These are phyloP conservation scores for Melampsora americana DNA, from an alignment of 1,284 basidiomycete genomes.

Conservation along the genomic window DNA sequence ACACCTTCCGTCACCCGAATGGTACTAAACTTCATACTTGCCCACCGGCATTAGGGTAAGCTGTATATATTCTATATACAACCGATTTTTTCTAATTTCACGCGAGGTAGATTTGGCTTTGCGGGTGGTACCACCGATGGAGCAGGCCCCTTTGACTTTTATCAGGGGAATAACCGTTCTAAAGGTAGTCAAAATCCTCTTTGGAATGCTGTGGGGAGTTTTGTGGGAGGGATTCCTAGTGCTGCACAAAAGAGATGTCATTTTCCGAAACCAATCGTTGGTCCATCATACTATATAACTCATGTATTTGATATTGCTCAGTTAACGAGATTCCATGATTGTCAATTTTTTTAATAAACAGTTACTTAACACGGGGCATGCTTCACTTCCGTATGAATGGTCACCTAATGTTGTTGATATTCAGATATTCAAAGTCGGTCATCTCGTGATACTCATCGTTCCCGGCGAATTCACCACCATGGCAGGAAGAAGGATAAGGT, in stretches of 20 bases:
- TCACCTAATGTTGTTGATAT: slow-evolving; percentile 70
- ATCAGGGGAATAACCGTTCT: slow-evolving; percentile 70
- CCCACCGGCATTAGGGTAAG: slow-evolving; percentile 70
- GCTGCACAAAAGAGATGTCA: slow-evolving; percentile 69
- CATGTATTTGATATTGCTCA: background rate
- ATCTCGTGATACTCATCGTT: slow-evolving; percentile 71
- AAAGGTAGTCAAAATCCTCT: slow-evolving; percentile 65
- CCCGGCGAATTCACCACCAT: slow-evolving; percentile 68
- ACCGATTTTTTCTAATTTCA: slow-evolving; percentile 44
- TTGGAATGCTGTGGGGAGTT: slow-evolving; percentile 67
- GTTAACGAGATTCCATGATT: background rate
- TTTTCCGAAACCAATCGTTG: slow-evolving; percentile 71
- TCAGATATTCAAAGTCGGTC: slow-evolving; percentile 74
- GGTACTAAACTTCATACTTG: slow-evolving; percentile 63
- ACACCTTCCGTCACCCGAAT: slow-evolving; percentile 1
- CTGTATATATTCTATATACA: slow-evolving; percentile 10
- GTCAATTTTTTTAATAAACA: background rate
- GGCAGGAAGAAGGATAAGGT: slow-evolving; percentile 59
- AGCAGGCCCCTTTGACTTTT: slow-evolving; percentile 74
- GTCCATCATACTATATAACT: slow-evolving; percentile 54
- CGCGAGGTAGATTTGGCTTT: slow-evolving; percentile 63
- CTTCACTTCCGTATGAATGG: slow-evolving; percentile 67
- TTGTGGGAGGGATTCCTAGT: slow-evolving; percentile 65
- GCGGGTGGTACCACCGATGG: slow-evolving; percentile 78
- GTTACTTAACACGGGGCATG: slow-evolving; percentile 49